These are phyloP conservation scores for Cucurbita maxima DNA, from an alignment of 306 rosid species.

Conservation along the genomic window DNA sequence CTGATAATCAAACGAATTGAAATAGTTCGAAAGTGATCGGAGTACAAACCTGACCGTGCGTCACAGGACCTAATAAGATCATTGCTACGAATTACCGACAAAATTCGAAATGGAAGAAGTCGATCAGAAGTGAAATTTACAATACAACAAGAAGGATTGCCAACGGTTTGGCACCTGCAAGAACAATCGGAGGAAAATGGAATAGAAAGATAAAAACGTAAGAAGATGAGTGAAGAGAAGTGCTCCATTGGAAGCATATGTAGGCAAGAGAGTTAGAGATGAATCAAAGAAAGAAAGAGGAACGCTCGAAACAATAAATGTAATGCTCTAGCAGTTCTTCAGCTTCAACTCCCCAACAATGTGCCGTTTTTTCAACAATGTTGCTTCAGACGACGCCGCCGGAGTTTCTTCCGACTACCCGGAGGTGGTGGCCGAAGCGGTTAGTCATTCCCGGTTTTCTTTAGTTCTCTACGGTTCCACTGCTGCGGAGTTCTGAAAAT, in stretches of 20 bases:
- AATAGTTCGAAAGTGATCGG: not conserved
- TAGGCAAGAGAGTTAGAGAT: not conserved
- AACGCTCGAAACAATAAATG: not conserved
- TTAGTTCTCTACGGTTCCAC: too few relatives aligned
- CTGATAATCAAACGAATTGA: not conserved
- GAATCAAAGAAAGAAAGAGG: not conserved
- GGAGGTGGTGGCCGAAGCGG: too few relatives aligned
- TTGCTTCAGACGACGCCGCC: too few relatives aligned
- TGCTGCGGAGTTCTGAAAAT: too few relatives aligned
- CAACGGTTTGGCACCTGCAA: not conserved
- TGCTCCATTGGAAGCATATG: conserved; percentile 1
- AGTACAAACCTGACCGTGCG: conserved; percentile 71
- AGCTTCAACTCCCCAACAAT: not conserved
- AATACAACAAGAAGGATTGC: not conserved
- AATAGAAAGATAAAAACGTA: not conserved
- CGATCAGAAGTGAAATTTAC: not conserved
- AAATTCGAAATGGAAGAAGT: not conserved
- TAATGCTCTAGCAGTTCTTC: not conserved
- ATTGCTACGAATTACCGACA: conserved; percentile 16
- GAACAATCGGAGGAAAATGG: not conserved
- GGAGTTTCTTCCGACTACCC: too few relatives aligned
- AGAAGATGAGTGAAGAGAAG: not conserved
- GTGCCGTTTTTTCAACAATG: not conserved
- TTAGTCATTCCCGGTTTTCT: too few relatives aligned
- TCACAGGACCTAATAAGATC: conserved; percentile 43